A percentile compares a stretch with the other conserved stretches of the same genome.
Conservation (phyloP, 805 yeast genomes). For the Saturnispora saitoi region DNA sequence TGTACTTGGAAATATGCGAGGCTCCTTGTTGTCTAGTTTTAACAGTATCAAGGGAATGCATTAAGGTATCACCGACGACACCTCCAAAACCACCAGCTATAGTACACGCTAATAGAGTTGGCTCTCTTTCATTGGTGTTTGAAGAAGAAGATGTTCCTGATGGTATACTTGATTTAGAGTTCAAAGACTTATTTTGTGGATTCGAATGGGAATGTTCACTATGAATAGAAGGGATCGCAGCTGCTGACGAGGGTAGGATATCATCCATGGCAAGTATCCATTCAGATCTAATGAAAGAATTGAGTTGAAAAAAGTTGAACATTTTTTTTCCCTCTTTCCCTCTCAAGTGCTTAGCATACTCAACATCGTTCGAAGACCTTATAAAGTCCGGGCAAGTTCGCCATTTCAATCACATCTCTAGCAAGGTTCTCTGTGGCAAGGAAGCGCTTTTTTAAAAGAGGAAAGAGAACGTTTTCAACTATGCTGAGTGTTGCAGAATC, state of each 20-base stretch:
- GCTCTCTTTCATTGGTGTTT: constrained; percentile 9
- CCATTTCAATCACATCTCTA: constrained; percentile 67
- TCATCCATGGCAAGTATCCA: not conserved
- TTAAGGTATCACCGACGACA: constrained; percentile 78
- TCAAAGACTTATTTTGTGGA: not conserved
- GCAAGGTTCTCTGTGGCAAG: constrained; percentile 50
- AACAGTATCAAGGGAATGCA: constrained; percentile 96
- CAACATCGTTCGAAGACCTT: constrained; percentile 88
- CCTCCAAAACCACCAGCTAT: constrained; percentile 96
- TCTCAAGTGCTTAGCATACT: constrained; percentile 4
- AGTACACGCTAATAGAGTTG: constrained; percentile 52
- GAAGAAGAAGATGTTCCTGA: not conserved
- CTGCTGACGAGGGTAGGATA: not conserved
- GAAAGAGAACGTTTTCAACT: constrained; percentile 52
- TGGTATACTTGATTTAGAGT: not conserved
- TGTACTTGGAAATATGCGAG: constrained; percentile 55
- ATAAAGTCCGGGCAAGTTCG: constrained; percentile 85
- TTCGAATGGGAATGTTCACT: not conserved
- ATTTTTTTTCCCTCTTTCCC: not conserved
- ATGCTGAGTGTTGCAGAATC: constrained; percentile 25
- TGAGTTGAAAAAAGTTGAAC: not conserved
- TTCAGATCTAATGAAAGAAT: not conserved
- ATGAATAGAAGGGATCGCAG: constrained; percentile 1
- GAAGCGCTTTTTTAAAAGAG: constrained; percentile 51
- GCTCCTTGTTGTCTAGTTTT: constrained; percentile 98